phyloP scores from a whole-genome alignment of 768 basidiomycete genomes.

The Boletus rubroflammeus region DNA sequence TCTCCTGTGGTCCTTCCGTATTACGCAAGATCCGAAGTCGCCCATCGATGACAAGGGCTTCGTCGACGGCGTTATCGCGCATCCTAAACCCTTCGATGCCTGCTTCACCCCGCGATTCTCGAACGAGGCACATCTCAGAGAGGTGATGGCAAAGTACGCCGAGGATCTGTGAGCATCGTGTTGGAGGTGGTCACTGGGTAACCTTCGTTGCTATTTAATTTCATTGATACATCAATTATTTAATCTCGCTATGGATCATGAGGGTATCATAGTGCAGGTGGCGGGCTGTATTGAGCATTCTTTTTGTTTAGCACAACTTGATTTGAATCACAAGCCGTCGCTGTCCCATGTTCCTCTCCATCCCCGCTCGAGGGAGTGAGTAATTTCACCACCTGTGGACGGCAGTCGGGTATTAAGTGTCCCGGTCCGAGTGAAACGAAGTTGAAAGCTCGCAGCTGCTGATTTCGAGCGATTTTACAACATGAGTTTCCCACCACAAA shows the following conservation, averaged over 20 bases:
- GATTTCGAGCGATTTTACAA: not conserved
- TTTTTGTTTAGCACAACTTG: not conserved
- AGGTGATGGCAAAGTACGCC: slow-evolving; percentile 25
- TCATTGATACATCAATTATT: not conserved
- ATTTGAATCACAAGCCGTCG: not conserved
- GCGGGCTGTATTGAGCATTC: not conserved
- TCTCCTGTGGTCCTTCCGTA: slow-evolving; percentile 61
- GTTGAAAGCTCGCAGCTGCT: not conserved
- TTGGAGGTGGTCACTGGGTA: not conserved
- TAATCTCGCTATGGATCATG: not conserved
- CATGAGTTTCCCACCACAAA: not conserved
- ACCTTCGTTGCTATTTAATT: not conserved
- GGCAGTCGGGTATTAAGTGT: not conserved
- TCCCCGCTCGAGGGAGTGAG: not conserved
- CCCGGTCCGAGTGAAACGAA: not conserved
- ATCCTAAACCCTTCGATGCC: slow-evolving; percentile 59
- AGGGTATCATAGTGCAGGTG: not conserved
- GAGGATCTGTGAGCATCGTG: slow-evolving; percentile 10
- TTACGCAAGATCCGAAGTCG: slow-evolving; percentile 45
- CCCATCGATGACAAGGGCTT: slow-evolving; percentile 63
- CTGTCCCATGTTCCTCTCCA: not conserved
- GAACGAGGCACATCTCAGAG: slow-evolving; percentile 23
- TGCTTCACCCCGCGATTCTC: slow-evolving; percentile 48
- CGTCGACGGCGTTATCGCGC: slow-evolving; percentile 59
- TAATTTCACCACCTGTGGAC: not conserved